Conservation (phyloP, 1,284 basidiomycete genomes). For the Rhodotorula glutinis region DNA sequence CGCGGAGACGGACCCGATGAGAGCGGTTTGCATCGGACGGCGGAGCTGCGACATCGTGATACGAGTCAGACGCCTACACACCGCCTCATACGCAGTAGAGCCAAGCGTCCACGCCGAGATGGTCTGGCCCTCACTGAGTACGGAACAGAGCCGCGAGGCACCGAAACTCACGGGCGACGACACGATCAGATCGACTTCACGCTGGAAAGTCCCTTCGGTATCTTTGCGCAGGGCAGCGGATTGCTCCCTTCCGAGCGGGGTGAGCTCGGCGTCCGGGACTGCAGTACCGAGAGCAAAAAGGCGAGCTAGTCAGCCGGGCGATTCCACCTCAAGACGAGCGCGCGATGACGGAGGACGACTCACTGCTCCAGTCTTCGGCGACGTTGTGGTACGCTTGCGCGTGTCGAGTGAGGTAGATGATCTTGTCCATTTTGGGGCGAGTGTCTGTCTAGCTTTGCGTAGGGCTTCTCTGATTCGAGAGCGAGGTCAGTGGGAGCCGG, state of each 20-base stretch:
- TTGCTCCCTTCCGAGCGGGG: constrained; percentile 47
- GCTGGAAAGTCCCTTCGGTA: constrained; percentile 45
- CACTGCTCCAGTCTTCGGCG: constrained; percentile 48
- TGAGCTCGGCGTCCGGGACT: constrained; percentile 49
- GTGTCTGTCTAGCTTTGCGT: too few relatives aligned
- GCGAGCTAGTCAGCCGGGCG: background rate
- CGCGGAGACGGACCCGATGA: constrained; percentile 42
- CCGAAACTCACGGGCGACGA: constrained; percentile 44
- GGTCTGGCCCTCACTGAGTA: too few relatives aligned
- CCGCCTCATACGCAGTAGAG: too few relatives aligned
- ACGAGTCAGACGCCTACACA: background rate
- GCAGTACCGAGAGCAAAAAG: background rate
- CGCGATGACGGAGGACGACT: too few relatives aligned
- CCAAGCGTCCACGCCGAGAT: too few relatives aligned
- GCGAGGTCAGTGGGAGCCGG: too few relatives aligned
- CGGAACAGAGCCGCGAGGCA: too few relatives aligned
- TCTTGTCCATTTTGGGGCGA: constrained; percentile 37
- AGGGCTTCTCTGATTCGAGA: too few relatives aligned
- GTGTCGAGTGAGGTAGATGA: constrained; percentile 49
- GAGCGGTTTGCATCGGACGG: constrained; percentile 49
- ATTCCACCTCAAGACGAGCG: background rate
- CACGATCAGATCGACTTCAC: constrained; percentile 48
- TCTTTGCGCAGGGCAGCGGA: constrained; percentile 43
- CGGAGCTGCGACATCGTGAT: constrained; percentile 39
- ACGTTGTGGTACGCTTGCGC: constrained; percentile 48